A percentile compares a stretch with the other conserved stretches of the same genome.
phyloP scores from a whole-genome alignment of 768 basidiomycete genomes.

The Serendipita vermifera region DNA sequence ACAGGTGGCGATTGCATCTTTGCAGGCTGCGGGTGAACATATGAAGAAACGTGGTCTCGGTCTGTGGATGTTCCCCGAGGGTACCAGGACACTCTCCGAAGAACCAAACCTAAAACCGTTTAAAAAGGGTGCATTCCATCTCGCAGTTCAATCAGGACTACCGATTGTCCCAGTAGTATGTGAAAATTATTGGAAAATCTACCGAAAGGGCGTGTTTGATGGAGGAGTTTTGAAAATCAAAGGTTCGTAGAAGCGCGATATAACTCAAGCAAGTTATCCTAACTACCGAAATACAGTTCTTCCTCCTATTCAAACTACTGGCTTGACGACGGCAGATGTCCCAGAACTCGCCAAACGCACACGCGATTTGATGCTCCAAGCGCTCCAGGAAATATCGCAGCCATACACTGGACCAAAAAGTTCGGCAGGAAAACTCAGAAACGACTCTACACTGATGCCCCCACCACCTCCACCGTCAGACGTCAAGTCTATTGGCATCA shows the following conservation, averaged over 20 bases:
- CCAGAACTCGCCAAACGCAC: conserved; percentile 50
- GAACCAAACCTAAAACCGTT: conserved; percentile 63
- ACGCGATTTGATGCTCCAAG: conserved; percentile 63
- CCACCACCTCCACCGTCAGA: background rate
- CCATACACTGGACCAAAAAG: background rate
- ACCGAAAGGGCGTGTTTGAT: conserved; percentile 64
- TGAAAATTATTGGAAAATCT: conserved; percentile 87
- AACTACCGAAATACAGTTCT: conserved; percentile 44
- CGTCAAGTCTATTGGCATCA: conserved; percentile 13
- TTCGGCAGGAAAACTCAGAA: background rate
- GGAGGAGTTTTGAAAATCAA: conserved; percentile 65
- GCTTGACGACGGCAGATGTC: conserved; percentile 59
- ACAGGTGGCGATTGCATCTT: conserved; percentile 52
- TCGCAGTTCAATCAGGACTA: conserved; percentile 80
- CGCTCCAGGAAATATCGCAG: conserved; percentile 65
- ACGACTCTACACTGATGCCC: conserved; percentile 2
- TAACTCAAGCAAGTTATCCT: background rate
- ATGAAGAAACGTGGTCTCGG: conserved; percentile 63
- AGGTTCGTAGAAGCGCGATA: conserved; percentile 41
- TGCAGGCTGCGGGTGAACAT: conserved; percentile 60
- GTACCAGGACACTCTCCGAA: conserved; percentile 66
- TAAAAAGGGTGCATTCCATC: conserved; percentile 97
- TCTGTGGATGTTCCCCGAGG: conserved; percentile 94
- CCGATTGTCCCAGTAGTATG: conserved; percentile 86
- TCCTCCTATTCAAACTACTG: conserved; percentile 71